phyloP scores from a whole-genome alignment of 805 yeast species.

The Yarrowia keelungensis region DNA sequence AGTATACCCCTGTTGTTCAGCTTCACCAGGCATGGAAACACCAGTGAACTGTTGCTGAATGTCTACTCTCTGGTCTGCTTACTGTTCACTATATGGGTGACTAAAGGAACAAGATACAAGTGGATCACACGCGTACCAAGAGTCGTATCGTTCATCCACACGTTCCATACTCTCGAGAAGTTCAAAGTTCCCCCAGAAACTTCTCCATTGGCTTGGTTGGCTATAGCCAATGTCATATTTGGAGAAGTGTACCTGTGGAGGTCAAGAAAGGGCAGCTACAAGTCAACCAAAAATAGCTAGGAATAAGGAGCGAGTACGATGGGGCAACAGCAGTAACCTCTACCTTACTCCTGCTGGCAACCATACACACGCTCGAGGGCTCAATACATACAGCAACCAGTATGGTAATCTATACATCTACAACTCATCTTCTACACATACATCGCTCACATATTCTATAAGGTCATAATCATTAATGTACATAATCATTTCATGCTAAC shows the following conservation, averaged over 20 bases:
- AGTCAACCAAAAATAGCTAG: not conserved
- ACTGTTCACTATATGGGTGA: conserved; percentile 7
- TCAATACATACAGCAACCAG: no score
- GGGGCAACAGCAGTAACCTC: no score
- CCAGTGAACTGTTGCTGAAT: conserved; percentile 14
- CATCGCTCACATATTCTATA: not conserved
- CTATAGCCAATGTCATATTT: not conserved
- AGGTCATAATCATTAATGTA: conserved; percentile 38
- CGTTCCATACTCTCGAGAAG: conserved; percentile 25
- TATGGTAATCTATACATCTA: no score
- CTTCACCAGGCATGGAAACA: not conserved
- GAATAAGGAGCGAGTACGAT: no score
- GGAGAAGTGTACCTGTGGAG: conserved; percentile 4
- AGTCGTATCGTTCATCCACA: conserved; percentile 4
- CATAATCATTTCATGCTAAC: conserved; percentile 28
- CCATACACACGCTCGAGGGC: no score
- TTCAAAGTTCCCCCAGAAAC: conserved; percentile 11
- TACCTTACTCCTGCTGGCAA: no score
- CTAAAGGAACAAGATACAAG: not conserved
- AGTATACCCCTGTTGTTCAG: not conserved
- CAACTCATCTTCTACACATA: not conserved
- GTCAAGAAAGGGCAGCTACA: not conserved
- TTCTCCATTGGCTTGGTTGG: conserved; percentile 6
- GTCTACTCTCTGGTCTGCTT: conserved; percentile 4
- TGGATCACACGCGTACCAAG: conserved; percentile 19